Percentiles rank a stretch among this genome's conserved stretches.
phyloP scores from a whole-genome alignment of 306 rosid genomes.

The Ziziphus jujuba region DNA sequence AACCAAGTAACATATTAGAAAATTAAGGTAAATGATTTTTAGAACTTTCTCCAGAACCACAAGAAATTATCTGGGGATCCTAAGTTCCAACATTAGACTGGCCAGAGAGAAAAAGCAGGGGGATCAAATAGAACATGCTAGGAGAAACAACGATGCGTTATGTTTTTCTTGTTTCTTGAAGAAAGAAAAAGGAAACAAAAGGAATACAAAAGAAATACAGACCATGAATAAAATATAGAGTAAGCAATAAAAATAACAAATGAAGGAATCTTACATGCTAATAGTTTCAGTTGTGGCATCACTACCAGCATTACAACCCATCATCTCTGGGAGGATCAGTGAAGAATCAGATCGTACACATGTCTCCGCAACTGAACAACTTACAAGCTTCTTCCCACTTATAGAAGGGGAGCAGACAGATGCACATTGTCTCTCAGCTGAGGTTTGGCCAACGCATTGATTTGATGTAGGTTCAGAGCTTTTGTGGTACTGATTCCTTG shows the following conservation, averaged over 20 bases:
- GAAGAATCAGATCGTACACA: slow-evolving; percentile 42
- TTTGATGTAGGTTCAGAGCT: slow-evolving; percentile 37
- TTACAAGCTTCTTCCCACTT: slow-evolving; percentile 47
- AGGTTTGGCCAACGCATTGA: slow-evolving; percentile 36
- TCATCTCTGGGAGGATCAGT: slow-evolving; percentile 42
- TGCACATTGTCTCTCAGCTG: slow-evolving; percentile 36
- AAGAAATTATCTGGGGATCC: background rate
- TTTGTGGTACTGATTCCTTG: slow-evolving; percentile 36
- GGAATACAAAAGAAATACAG: too few relatives aligned
- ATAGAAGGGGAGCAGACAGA: slow-evolving; percentile 49
- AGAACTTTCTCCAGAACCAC: background rate
- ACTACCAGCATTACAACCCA: slow-evolving; percentile 38
- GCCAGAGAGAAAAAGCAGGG: background rate
- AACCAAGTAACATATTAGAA: slow-evolving; percentile 29
- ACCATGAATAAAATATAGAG: background rate
- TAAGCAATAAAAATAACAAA: background rate
- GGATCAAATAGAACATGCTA: background rate
- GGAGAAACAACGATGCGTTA: too few relatives aligned
- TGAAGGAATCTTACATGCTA: slow-evolving; percentile 59
- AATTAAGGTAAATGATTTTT: background rate
- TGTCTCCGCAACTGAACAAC: slow-evolving; percentile 41
- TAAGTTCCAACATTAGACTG: background rate
- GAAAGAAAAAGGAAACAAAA: too few relatives aligned
- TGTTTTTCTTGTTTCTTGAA: too few relatives aligned
- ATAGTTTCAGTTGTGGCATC: slow-evolving; percentile 46